These are phyloP conservation scores for Teunomyces pallodes DNA, from an alignment of 805 yeast genomes.

Conservation along the genomic window DNA sequence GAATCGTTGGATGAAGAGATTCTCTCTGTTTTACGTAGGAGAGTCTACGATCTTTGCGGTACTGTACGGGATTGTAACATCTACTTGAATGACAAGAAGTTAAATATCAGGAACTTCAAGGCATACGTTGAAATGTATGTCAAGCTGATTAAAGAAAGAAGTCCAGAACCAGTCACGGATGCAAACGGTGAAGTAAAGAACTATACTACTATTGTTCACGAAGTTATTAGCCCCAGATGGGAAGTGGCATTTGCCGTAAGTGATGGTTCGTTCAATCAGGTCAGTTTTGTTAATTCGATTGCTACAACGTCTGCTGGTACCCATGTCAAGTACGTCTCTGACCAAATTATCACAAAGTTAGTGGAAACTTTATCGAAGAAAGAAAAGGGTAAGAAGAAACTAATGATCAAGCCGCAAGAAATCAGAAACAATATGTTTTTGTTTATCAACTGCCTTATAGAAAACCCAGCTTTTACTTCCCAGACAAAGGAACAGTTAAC, in stretches of 20 bases:
- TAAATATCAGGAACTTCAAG: conserved; percentile 75
- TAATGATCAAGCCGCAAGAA: conserved; percentile 82
- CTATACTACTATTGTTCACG: conserved; percentile 62
- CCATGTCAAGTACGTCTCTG: conserved; percentile 83
- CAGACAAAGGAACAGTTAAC: conserved; percentile 96
- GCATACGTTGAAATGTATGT: conserved; percentile 87
- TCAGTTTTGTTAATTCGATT: conserved; percentile 94
- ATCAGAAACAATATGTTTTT: conserved; percentile 86
- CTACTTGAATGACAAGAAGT: conserved; percentile 67
- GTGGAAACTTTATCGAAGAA: conserved; percentile 61
- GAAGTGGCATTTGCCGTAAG: conserved; percentile 94
- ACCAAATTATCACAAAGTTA: conserved; percentile 77
- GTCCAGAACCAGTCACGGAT: conserved; percentile 31
- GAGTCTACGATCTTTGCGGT: conserved; percentile 95
- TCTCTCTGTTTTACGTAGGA: conserved; percentile 79
- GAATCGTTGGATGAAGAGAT: conserved; percentile 77
- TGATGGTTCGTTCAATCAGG: conserved; percentile 86
- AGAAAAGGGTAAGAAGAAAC: conserved; percentile 62
- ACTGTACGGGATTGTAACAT: conserved; percentile 83
- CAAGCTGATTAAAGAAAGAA: conserved; percentile 61
- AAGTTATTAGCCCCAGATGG: conserved; percentile 84
- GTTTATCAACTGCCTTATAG: conserved; percentile 87
- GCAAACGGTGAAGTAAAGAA: conserved; percentile 31
- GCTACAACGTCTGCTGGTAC: conserved; percentile 98
- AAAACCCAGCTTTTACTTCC: conserved; percentile 95